These are phyloP conservation scores for Botrytis deweyae DNA, from an alignment of 2,329 filamentous ascomycete genomes.

Conservation along the genomic window DNA sequence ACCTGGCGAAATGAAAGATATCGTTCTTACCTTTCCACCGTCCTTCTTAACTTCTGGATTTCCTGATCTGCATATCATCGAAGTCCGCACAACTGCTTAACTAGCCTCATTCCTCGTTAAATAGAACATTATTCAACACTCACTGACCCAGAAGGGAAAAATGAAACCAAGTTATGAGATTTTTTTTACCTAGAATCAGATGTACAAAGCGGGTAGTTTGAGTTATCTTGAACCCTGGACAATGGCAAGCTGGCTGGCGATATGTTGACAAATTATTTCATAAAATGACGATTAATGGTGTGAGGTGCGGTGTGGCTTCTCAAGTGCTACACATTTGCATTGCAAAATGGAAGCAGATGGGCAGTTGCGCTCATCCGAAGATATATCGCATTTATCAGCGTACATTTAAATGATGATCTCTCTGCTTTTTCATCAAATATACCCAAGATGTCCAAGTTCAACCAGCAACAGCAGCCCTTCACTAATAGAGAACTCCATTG, in stretches of 20 bases:
- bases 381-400: too few relatives aligned
- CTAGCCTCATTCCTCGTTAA: neutral
- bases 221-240: neutral
- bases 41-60: too few relatives aligned
- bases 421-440: too few relatives aligned
- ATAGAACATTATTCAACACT: neutral
- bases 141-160: fast-evolving
- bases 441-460: too few relatives aligned
- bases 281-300: neutral
- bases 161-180: neutral
- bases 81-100: too few relatives aligned
- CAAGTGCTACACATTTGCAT: neutral
- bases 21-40: too few relatives aligned
- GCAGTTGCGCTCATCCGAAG: neutral
- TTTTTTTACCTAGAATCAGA: neutral
- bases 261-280: neutral
- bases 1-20: neutral
- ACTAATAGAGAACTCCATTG: too few relatives aligned
- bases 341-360: neutral
- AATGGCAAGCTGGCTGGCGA: neutral
- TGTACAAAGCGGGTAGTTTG: neutral
- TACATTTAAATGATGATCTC: too few relatives aligned
- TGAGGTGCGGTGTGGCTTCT: neutral
- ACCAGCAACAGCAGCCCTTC: too few relatives aligned
- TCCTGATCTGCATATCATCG: too few relatives aligned